Evolutionary conservation across 2,329 filamentous ascomycete genomes (phyloP).

Genomic region (Penicillium thymicola): DNA sequence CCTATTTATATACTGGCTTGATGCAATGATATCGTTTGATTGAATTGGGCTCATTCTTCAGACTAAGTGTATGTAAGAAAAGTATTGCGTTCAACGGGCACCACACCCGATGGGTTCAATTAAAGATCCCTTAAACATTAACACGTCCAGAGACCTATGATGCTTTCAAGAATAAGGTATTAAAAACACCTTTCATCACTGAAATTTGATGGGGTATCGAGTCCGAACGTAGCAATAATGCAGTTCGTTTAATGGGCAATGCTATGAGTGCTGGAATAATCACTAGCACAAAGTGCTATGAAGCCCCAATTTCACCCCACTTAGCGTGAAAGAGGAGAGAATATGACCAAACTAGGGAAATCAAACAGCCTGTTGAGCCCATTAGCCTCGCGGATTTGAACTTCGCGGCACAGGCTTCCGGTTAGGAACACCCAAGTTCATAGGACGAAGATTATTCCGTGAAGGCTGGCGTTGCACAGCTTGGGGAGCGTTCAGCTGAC

Average conservation of each 20-base stretch:
- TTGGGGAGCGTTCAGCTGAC: constrained; percentile 11
- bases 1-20: too few relatives aligned
- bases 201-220: constrained; percentile 1
- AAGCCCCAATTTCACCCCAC: background rate
- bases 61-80: too few relatives aligned
- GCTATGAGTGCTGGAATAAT: background rate
- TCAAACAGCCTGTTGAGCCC: background rate
- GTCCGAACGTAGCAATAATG: background rate
- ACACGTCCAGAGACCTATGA: background rate
- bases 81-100: background rate
- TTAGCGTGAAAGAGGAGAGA: background rate
- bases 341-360: background rate
- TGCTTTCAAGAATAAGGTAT: background rate
- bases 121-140: background rate
- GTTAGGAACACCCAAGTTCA: constrained; percentile 38
- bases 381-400: background rate
- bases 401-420: constrained; percentile 39
- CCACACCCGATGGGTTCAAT: background rate
- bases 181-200: background rate
- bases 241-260: background rate
- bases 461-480: constrained; percentile 22
- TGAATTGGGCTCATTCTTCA: background rate
- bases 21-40: background rate
- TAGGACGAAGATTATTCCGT: constrained; percentile 25
- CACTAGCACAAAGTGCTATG: background rate